Base-by-base conservation (phyloP, 2,329 filamentous ascomycete genomes). In the Cordyceps militaris region DNA sequence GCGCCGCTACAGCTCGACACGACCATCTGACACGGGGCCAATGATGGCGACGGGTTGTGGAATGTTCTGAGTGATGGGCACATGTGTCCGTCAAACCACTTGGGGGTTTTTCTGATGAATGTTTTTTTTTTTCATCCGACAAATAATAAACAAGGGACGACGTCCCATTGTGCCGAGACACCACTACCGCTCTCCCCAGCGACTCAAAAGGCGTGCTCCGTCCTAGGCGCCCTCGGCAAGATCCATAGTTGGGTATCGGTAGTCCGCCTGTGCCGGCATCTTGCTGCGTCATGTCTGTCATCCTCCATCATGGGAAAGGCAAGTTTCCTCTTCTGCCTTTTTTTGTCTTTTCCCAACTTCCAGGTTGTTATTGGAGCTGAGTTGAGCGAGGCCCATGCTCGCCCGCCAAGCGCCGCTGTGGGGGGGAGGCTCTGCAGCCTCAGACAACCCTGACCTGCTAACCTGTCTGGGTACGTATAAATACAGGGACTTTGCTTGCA, bases 11-110 rank as follows among this genome's bases (percentile, higher is more conserved):
- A 50, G 46, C 30, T 13, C 34, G 19, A 50, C 54, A 34, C 19
- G 30, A 40, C 21, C 56, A 57, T 57, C 56, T 57, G 56, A 57
- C 46, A 28, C 21, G 56, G 53, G 30, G 14, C 54, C 56, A 57
- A 57, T 57, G 48, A 57, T 46, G 47, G 47, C 47, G 23, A 24
- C 47, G 46, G 19, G 46, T 42, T 46, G 55, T 14, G 55, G 47
- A 57, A 57, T 46, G 47, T 57, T 40, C 46, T 34, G 47, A 28
- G 38, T 49, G 55, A 52, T 57, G 56, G 48, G 48, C 56, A 48
- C 56, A 57, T 57, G 56, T 57, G 56, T n/a, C n/a, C 16, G 16
- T 19, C 38, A 42, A n/a, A 42, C 16, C n/a, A 13, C 13, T 14
- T 16, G 34, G 10, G 10, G 5, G 5, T 34, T 34, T 13, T 34